These are phyloP conservation scores for Mallotus japonicus DNA, from an alignment of 441 rosid genomes.

Conservation along the genomic window DNA sequence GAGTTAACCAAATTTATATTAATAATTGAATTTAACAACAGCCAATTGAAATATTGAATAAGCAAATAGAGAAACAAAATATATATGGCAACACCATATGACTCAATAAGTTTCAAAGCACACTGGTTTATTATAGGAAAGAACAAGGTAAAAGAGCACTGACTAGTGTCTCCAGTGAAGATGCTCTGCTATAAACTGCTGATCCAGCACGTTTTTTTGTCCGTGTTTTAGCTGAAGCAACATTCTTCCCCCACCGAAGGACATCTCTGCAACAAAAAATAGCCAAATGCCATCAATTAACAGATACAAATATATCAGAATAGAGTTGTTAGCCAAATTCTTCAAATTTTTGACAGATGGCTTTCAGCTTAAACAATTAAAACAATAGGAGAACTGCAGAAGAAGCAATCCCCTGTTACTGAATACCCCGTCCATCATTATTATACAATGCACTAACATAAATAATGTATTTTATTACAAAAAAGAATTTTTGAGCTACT, in stretches of 20 bases:
- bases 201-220: slow-evolving; percentile 77
- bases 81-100: background rate
- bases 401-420: background rate
- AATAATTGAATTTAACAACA: background rate
- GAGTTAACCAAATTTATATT: slow-evolving; percentile 3
- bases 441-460: background rate
- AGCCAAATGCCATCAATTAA: background rate
- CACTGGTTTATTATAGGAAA: background rate
- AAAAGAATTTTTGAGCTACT: background rate
- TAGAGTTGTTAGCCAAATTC: too few relatives aligned
- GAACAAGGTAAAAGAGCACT: slow-evolving; percentile 25
- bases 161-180: slow-evolving; percentile 85
- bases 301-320: background rate
- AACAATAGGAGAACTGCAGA: background rate
- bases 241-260: slow-evolving; percentile 85
- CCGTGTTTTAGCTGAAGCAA: slow-evolving; percentile 63
- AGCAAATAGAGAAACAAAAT: background rate
- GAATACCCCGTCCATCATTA: background rate
- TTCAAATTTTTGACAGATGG: background rate
- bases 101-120: background rate
- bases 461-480: background rate
- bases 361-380: background rate
- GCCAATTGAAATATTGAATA: slow-evolving; percentile 14
- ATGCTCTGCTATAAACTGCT: slow-evolving; percentile 84
- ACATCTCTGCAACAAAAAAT: slow-evolving; percentile 46